These are phyloP conservation scores for Paragyromitra xinjiangensis DNA, from an alignment of 495 filamentous ascomycete genomes.

Conservation along the genomic window DNA sequence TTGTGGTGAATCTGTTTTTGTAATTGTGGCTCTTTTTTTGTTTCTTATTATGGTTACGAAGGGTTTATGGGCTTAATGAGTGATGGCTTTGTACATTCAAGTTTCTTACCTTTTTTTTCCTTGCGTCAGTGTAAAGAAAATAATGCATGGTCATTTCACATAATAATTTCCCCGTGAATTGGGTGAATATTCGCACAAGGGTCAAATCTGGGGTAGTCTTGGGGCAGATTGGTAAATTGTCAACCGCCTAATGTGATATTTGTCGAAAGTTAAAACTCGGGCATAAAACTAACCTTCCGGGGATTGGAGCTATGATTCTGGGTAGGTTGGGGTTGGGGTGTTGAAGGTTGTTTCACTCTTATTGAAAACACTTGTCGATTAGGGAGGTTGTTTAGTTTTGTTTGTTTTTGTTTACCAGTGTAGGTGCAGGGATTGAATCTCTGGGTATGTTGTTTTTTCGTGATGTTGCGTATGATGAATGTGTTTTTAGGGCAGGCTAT, in stretches of 20 bases:
- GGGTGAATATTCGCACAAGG: neutral
- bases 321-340: too few relatives aligned
- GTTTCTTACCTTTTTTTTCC: constrained; percentile 6
- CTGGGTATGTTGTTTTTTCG: constrained; percentile 9
- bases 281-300: too few relatives aligned
- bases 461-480: neutral
- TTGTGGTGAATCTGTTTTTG: constrained; percentile 32
- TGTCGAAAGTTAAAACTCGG: too few relatives aligned
- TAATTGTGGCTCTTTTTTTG: constrained; percentile 33
- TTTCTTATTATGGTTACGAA: constrained; percentile 29
- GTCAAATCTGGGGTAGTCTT: too few relatives aligned
- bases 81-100: constrained; percentile 43
- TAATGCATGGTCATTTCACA: constrained; percentile 27
- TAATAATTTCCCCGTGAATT: neutral
- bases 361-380: too few relatives aligned
- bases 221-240: too few relatives aligned
- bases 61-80: constrained; percentile 46
- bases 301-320: too few relatives aligned
- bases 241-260: too few relatives aligned
- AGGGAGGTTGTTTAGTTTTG: neutral
- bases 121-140: constrained; percentile 31
- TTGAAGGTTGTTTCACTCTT: too few relatives aligned
- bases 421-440: neutral
- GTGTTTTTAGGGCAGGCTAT: neutral
- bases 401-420: neutral